Conservation (phyloP, 345 rosid genomes). For the Brassica incana region DNA sequence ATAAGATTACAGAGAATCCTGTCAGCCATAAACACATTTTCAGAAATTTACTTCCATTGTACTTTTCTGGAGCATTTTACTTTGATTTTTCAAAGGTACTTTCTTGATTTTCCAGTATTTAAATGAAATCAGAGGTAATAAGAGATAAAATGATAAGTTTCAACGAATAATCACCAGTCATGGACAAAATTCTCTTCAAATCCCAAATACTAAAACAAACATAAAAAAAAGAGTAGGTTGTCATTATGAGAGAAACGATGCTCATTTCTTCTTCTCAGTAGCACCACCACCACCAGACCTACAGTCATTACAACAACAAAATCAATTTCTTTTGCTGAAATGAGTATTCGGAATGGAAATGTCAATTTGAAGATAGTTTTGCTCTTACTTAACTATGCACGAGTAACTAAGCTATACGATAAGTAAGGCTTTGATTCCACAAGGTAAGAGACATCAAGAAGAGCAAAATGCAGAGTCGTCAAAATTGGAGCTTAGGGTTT, state of each 20-base stretch:
- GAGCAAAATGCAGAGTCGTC: neutral
- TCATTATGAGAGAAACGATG: neutral
- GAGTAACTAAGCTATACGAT: neutral
- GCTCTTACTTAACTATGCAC: neutral
- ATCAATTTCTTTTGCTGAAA: neutral
- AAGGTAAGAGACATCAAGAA: neutral
- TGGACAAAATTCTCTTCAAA: slow-evolving; percentile 5
- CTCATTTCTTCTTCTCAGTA: slow-evolving; percentile 40
- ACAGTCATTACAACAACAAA: neutral
- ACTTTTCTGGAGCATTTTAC: neutral
- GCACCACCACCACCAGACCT: slow-evolving; percentile 46
- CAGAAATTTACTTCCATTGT: too few relatives aligned
- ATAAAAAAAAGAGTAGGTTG: too few relatives aligned
- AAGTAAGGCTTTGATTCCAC: neutral
- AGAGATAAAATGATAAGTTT: neutral
- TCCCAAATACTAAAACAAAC: slow-evolving; percentile 3
- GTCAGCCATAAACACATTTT: too few relatives aligned
- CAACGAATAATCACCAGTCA: slow-evolving; percentile 5
- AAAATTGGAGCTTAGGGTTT: neutral
- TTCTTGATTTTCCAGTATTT: neutral
- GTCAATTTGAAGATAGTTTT: neutral
- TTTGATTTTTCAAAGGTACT: neutral
- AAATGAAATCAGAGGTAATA: neutral
- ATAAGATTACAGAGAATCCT: too few relatives aligned
- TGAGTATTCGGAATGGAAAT: neutral